phyloP scores from a whole-genome alignment of 345 rosid species.

The Populus deltoides region DNA sequence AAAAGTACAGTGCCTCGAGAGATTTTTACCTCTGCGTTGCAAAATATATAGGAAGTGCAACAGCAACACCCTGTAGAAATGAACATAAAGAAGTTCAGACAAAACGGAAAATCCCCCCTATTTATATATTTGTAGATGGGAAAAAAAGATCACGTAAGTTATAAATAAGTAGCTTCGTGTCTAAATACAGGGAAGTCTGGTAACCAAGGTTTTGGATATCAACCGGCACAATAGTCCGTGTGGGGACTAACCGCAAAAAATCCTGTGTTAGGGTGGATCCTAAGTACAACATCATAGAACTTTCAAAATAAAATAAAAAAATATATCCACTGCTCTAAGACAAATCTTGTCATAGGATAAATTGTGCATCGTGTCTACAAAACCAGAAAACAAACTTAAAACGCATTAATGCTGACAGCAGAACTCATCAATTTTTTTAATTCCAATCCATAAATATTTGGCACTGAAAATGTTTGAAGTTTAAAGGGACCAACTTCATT shows the following conservation, averaged over 20 bases:
- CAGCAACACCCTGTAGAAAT: constrained; percentile 84
- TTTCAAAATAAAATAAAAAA: no score
- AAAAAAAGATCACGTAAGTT: neutral
- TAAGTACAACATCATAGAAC: neutral
- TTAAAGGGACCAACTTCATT: neutral
- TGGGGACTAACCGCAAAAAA: neutral
- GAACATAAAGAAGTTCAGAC: constrained; percentile 13
- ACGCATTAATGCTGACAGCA: neutral
- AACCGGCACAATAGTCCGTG: neutral
- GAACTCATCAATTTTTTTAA: neutral
- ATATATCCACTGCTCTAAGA: neutral
- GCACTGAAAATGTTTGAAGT: constrained; percentile 1
- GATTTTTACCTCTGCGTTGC: constrained; percentile 87
- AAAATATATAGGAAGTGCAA: constrained; percentile 92
- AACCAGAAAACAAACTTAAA: neutral
- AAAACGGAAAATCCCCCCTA: neutral
- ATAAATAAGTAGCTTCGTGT: no score
- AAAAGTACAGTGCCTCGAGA: neutral
- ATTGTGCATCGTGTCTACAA: neutral
- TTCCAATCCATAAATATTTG: neutral
- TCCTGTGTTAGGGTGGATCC: neutral
- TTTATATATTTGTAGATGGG: neutral
- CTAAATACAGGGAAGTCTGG: neutral
- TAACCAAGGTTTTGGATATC: neutral
- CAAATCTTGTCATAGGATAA: neutral